Percentiles rank a stretch among this genome's conserved stretches.
Evolutionary conservation across 2,329 filamentous ascomycete species (phyloP).

Genomic region (Neofusicoccum ribis): DNA sequence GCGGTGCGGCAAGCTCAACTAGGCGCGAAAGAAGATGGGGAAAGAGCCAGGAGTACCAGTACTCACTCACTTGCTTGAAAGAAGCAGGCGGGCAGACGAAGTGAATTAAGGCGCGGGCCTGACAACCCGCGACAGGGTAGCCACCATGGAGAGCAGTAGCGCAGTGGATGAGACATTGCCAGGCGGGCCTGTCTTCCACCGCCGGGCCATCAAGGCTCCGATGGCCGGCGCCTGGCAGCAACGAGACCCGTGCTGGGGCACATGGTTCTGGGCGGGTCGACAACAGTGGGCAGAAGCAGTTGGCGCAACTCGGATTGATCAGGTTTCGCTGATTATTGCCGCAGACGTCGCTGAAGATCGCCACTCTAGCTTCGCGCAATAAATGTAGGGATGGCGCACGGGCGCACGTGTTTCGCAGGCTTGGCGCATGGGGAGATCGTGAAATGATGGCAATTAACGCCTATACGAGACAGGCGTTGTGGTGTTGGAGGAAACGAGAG

Average conservation of each 20-base stretch:
- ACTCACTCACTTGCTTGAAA: neutral
- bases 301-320: constrained; percentile 7
- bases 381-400: constrained; percentile 1
- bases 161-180: neutral
- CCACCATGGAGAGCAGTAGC: neutral
- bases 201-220: neutral
- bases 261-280: neutral
- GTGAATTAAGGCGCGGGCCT: neutral
- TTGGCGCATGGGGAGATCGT: neutral
- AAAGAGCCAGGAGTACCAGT: neutral
- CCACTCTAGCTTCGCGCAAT: neutral
- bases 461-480: constrained; percentile 6
- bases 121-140: neutral
- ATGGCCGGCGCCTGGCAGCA: neutral
- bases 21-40: neutral
- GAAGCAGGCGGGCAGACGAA: neutral
- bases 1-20: constrained; percentile 6
- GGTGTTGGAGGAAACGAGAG: constrained; percentile 11
- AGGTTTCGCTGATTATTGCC: constrained; percentile 6
- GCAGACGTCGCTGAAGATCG: neutral
- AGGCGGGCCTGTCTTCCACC: neutral
- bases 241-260: neutral
- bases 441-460: constrained; percentile 11
- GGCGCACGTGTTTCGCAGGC: neutral
- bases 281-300: neutral